Base-by-base conservation (phyloP, 1,284 basidiomycete species). In the Paramarasmius palmivorus region DNA sequence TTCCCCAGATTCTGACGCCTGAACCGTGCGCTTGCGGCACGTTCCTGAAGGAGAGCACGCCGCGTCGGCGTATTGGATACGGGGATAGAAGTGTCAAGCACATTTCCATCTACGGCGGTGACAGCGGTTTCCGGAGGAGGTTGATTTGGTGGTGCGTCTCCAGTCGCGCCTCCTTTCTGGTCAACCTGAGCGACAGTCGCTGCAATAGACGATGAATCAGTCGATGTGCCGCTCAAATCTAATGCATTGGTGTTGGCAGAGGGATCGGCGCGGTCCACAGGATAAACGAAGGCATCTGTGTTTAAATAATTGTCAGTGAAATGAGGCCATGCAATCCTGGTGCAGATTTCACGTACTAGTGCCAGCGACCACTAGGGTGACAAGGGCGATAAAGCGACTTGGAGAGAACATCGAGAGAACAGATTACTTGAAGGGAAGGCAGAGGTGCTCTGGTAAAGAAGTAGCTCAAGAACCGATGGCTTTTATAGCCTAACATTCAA, bases 71-170 rank as follows among this genome's bases (percentile, higher is more conserved):
- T 46, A 25, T 41, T 39, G 17, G 38, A 37, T 10, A 41, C 22
- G 20, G 35, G n/a, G 17, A 50, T 32, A 29, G 34, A 36, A 8
- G 32, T n/a, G 17, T 47, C 26, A 19, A 50, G 15, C 39, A 58
- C 41, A 38, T 40, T 20, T 23, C 59, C 59, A 44, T 63, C 59
- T 22, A 58, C 22, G 14, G 56, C 57, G n/a, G 61, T 63, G 17
- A 61, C 38, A 26, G 47, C 52, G 8, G 59, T 59, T 20, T 54
- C 35, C n/a, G 54, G 36, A 26, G 54, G 54, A 9, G 57, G 53
- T 3, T 53, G 40, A 20, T 55, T 52, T 14, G 61, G 61, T 9
- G 45, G 54, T 12, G 54, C 57, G 44, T 55, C 51, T 15, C 7
- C 6, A 32, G 54, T 34, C 1, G 56, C 59, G 5, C 61, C 59